Evolutionary conservation across 2,329 filamentous ascomycete species (phyloP).

Genomic region (Metarhizium brunneum): DNA sequence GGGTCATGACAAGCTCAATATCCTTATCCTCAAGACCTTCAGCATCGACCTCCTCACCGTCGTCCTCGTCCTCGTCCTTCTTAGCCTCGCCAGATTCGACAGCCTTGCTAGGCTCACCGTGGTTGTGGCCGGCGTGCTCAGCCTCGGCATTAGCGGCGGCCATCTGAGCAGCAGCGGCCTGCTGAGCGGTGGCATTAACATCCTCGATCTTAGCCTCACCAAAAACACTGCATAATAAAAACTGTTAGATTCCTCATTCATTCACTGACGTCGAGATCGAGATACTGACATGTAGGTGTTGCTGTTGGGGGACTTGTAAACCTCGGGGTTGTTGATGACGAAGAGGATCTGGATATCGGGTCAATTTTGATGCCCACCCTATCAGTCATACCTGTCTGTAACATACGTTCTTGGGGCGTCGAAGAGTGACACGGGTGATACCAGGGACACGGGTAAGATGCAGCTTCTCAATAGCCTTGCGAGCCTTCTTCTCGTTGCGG

Average conservation of each 20-base stretch:
- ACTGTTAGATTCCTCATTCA: neutral
- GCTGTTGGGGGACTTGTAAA: constrained; percentile 98
- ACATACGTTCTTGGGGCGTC: constrained; percentile 98
- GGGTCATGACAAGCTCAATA: constrained; percentile 97
- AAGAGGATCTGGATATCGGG: constrained; percentile 71
- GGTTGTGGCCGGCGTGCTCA: constrained; percentile 64
- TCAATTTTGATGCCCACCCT: constrained; percentile 11
- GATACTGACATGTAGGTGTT: constrained; percentile 96
- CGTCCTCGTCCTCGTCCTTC: constrained; percentile 82
- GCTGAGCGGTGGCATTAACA: constrained; percentile 95
- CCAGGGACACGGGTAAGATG: constrained; percentile 92
- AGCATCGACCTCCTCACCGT: constrained; percentile 92
- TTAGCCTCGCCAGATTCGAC: constrained; percentile 54
- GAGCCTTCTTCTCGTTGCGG: constrained; percentile 99
- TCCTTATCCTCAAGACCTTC: constrained; percentile 96
- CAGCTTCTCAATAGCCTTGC: constrained; percentile 98
- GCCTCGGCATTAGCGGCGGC: constrained; percentile 58
- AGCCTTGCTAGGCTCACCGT: constrained; percentile 58
- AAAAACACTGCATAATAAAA: constrained; percentile 63
- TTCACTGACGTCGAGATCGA: neutral
- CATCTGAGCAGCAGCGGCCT: constrained; percentile 80
- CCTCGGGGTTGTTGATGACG: constrained; percentile 98
- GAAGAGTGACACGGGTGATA: constrained; percentile 95
- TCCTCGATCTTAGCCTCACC: constrained; percentile 99
- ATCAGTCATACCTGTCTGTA: neutral